Base-by-base conservation (phyloP, 2,329 filamentous ascomycete species). In the Penicillium sp. region DNA sequence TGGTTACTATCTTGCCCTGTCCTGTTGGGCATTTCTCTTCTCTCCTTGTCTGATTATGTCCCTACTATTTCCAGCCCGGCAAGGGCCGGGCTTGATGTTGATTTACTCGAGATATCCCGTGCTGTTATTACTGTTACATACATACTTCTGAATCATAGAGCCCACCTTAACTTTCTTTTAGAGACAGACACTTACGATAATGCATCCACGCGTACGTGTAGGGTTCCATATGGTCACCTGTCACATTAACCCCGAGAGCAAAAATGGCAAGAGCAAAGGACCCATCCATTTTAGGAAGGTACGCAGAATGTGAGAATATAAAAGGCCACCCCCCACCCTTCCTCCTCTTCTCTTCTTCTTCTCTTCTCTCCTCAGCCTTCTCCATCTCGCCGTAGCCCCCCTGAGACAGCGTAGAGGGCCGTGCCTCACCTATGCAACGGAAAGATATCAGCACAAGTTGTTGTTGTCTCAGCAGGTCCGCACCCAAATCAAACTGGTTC, bases 41-140 rank as follows among this genome's bases (percentile, higher is more conserved):
- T 57, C 53, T 59, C 54, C 38, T 59, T 57, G 26, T 52, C 31
- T 58, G 43, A 38, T 58, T 36, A 45, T 22, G 31, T 50, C 28
- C 22, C 25, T 44, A 33, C 46, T 44, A 30, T 45, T 50, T 41
- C 33, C 16, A 28, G n/a, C 40, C 47, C 47, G 47, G 51, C 44
- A 4, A 37, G 40, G 16, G 35, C 47, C 26, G 52, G 52, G 33
- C 46, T 52, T 41, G 36, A 53, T 50, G 38, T 58, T 55, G 43
- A 40, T 61, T 59, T 45, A 50, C 52, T 57, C 53, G 31, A 63
- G 61, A 63, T 63, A 63, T 63, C 61, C 59, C 52, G 62, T 65
- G 48, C 48, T 64, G 54, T 58, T 43, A 48, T 57, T 59, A 55
- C 16, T 44, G 17, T 54, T 44, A 7, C 22, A 22, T 22, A 22